A percentile compares a stretch with the other conserved stretches of the same genome.
These are phyloP conservation scores for Penicillium thymicola DNA, from an alignment of 2,329 filamentous ascomycete species.

Conservation along the genomic window DNA sequence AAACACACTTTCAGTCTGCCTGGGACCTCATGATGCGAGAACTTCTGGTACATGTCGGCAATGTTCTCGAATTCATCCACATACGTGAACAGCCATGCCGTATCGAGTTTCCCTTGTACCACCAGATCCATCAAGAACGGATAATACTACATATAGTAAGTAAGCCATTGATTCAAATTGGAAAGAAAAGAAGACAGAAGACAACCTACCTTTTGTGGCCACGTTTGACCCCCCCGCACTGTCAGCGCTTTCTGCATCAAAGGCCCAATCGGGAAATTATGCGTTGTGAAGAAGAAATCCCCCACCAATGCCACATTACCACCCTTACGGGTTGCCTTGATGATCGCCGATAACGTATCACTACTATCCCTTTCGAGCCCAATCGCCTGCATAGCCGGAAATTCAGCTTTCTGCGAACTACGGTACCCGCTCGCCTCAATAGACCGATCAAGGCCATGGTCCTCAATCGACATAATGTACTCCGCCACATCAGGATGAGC, in stretches of 20 bases:
- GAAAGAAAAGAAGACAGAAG: not conserved
- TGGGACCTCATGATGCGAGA: slow-evolving; percentile 27
- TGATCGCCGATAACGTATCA: slow-evolving; percentile 28
- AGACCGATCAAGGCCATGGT: slow-evolving; percentile 27
- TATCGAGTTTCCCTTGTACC: slow-evolving; percentile 25
- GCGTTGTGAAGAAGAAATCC: slow-evolving; percentile 29
- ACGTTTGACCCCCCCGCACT: slow-evolving; percentile 28
- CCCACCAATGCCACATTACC: slow-evolving; percentile 30
- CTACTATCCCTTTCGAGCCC: slow-evolving; percentile 26
- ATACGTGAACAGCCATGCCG: slow-evolving; percentile 31
- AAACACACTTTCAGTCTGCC: slow-evolving; percentile 31
- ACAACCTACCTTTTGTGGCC: slow-evolving; percentile 22
- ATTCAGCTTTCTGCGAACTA: slow-evolving; percentile 19
- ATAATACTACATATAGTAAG: slow-evolving; percentile 23
- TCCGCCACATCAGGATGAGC: slow-evolving; percentile 26
- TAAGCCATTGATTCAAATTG: not conserved
- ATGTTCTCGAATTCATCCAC: slow-evolving; percentile 34
- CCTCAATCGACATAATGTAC: slow-evolving; percentile 30
- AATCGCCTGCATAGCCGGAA: slow-evolving; percentile 20
- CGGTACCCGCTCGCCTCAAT: slow-evolving; percentile 34
- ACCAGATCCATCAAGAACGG: slow-evolving; percentile 29
- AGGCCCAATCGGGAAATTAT: slow-evolving; percentile 31
- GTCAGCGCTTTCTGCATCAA: slow-evolving; percentile 36
- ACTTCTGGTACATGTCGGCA: slow-evolving; percentile 21
- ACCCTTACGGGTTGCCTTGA: slow-evolving; percentile 31